These are phyloP conservation scores for Ustilago shanxiensis DNA, from an alignment of 1,284 basidiomycete species.

Conservation along the genomic window DNA sequence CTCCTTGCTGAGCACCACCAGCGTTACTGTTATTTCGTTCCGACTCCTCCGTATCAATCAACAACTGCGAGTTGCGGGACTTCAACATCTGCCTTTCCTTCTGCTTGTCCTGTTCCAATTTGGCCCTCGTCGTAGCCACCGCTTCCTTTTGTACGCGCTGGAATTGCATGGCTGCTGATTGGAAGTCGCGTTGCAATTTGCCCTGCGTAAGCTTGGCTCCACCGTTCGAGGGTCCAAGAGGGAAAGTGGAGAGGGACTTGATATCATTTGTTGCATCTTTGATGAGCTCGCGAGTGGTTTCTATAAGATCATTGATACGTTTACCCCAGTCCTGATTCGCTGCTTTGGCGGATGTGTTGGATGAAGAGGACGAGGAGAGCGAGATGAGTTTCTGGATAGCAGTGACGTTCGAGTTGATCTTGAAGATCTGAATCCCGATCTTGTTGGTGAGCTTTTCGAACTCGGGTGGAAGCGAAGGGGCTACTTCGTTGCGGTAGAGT, in stretches of 20 bases:
- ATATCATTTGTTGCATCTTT: slow-evolving; percentile 92
- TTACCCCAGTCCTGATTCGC: slow-evolving; percentile 75
- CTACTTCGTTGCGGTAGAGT: slow-evolving; percentile 41
- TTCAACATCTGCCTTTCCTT: slow-evolving; percentile 79
- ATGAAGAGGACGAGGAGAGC: slow-evolving; percentile 71
- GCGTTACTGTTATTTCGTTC: slow-evolving; percentile 8
- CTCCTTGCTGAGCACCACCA: not conserved
- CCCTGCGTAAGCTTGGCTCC: slow-evolving; percentile 74
- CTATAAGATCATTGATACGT: slow-evolving; percentile 80
- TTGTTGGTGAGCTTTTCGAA: slow-evolving; percentile 86
- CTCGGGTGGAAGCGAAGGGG: slow-evolving; percentile 38
- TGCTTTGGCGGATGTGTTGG: slow-evolving; percentile 20
- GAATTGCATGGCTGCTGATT: slow-evolving; percentile 88
- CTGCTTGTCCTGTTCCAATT: slow-evolving; percentile 83
- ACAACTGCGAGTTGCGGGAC: slow-evolving; percentile 43
- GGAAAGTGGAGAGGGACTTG: slow-evolving; percentile 75
- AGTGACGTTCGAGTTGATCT: slow-evolving; percentile 97
- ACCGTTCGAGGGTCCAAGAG: slow-evolving; percentile 25
- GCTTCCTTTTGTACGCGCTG: slow-evolving; percentile 90
- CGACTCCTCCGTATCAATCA: slow-evolving; percentile 43
- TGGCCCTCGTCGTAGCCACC: slow-evolving; percentile 84
- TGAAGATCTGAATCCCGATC: slow-evolving; percentile 95
- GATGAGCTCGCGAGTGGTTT: slow-evolving; percentile 91
- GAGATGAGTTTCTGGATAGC: slow-evolving; percentile 93
- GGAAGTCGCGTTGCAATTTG: slow-evolving; percentile 93